Evolutionary conservation across 306 rosid genomes (phyloP), one percentile per base, ranked within the genome.

Genomic region (Malus sylvestris): DNA sequence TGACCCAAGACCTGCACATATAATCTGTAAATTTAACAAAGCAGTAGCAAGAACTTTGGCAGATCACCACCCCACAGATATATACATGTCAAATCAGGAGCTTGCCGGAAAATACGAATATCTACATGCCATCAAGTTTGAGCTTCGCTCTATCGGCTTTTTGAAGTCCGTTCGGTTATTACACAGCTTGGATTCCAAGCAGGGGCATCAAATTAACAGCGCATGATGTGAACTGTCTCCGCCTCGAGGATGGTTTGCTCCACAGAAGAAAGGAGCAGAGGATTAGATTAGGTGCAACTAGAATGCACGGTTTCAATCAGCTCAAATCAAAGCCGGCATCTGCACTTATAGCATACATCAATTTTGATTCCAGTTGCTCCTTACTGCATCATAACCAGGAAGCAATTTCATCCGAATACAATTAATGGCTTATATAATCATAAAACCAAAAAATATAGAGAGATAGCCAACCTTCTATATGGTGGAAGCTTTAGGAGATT

Each of bases 271-370:
- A 27, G 35, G 46, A 55, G 59, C 62, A 18, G 13, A 19, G 51
- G 20, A 51, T 71, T 33, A 32, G 23, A 55, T 77, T 38, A 6
- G 40, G 77, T 19, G 69, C 18, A 20, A 51, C 30, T 11, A 27
- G 67, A 70, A 58, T 70, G 77, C 65, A 25, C 22, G 35, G 64
- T 78, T 69, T 69, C 44, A 78, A 71, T 89, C 78, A 95, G 83
- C 99, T 92, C 88, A 95, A 86, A 88, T 95, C 97, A 81, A 95
- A 95, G 68, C 99, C 99, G 38, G 96, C 99, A 78, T 95, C 97
- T 16, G 97, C 92, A 81, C 84, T 95, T 79, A 95, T 92, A 71
- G 93, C 97, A 73, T 95, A 95, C 53, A 95, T 75, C 83, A 95
- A 81, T 89, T 95, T 95, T 52, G 82, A 86, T 88, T 91, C 97